phyloP scores from a whole-genome alignment of 345 rosid genomes.

The Aquilaria malaccensis region DNA sequence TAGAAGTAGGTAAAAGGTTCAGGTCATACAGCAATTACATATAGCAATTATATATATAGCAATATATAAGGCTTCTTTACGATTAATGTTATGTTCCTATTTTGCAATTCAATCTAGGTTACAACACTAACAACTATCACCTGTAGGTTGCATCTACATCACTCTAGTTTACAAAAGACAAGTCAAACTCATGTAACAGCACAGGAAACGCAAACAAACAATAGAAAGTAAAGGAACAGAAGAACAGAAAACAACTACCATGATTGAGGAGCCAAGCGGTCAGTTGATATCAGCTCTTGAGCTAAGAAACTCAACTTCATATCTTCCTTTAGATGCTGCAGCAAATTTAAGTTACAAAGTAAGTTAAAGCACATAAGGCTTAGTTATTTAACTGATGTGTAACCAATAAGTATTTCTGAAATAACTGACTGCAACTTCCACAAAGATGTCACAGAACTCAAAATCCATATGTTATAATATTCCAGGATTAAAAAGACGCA shows the following conservation, averaged over 20 bases:
- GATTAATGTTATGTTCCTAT: no score
- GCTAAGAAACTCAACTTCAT: constrained; percentile 97
- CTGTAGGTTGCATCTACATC: no score
- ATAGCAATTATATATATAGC: no score
- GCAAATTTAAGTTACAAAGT: background rate
- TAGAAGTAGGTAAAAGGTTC: background rate
- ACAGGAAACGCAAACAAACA: no score
- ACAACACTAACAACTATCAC: no score
- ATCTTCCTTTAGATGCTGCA: constrained; percentile 97
- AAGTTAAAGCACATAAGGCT: background rate
- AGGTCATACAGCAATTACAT: background rate
- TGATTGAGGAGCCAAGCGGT: constrained; percentile 95
- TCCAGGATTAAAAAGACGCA: constrained; percentile 33
- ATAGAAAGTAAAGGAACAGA: background rate
- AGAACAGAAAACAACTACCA: constrained; percentile 38
- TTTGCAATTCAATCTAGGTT: no score
- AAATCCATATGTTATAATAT: background rate
- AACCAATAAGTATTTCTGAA: no score
- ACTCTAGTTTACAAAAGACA: no score
- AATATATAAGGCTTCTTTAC: no score
- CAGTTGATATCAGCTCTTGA: constrained; percentile 80
- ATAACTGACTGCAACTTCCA: background rate
- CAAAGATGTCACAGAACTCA: background rate
- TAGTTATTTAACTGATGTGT: background rate
- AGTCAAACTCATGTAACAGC: no score